These are phyloP conservation scores for Hyphodiscus hymeniophilus DNA, from an alignment of 495 filamentous ascomycete genomes.

Conservation along the genomic window DNA sequence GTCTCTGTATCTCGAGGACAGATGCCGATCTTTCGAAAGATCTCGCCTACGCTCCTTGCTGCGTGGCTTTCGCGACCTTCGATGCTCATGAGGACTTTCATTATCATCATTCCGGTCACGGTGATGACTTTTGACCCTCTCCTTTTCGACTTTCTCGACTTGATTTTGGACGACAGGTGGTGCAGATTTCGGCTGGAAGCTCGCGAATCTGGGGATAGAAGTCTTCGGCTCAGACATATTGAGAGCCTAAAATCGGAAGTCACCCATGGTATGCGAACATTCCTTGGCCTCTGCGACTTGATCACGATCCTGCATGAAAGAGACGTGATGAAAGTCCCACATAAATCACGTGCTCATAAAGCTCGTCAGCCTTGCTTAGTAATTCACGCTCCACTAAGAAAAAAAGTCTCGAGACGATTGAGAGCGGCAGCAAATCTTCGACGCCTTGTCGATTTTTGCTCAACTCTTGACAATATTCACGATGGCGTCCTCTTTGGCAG, in stretches of 20 bases:
- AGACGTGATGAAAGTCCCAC: too few species aligned
- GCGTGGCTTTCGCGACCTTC: constrained; percentile 8
- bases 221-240: constrained; percentile 18
- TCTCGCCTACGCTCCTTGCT: constrained; percentile 17
- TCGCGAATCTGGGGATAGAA: constrained; percentile 55
- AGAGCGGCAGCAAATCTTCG: neutral
- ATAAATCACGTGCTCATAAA: too few species aligned
- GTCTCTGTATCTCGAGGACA: neutral
- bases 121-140: constrained; percentile 3
- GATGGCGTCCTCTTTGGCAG: constrained; percentile 75
- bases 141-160: neutral
- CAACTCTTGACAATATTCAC: constrained; percentile 9
- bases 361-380: constrained; percentile 4
- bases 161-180: constrained; percentile 19
- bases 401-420: constrained; percentile 1
- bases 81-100: constrained; percentile 4
- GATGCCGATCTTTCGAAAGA: neutral
- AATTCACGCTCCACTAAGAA: neutral
- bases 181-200: constrained; percentile 50
- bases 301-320: too few species aligned
- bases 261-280: too few species aligned
- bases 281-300: too few species aligned
- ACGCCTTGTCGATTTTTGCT: constrained; percentile 1
- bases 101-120: constrained; percentile 10
- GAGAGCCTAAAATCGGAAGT: neutral